These are phyloP conservation scores for Vachellia collinsii DNA, from an alignment of 306 rosid genomes.

Conservation along the genomic window DNA sequence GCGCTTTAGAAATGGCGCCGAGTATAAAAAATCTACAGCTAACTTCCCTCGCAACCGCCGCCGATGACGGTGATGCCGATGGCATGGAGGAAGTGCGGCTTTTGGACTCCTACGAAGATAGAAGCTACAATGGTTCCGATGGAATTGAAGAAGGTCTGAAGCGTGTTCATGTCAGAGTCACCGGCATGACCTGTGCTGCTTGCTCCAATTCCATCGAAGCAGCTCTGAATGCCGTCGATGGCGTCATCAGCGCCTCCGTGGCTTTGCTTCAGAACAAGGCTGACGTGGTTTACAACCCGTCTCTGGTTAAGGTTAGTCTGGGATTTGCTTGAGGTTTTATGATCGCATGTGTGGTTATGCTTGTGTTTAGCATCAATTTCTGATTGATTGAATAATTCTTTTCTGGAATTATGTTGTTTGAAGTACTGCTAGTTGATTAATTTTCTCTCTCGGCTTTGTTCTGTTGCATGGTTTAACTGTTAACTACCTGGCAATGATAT, in stretches of 20 bases:
- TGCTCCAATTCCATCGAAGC: conserved; percentile 84
- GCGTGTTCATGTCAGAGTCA: conserved; percentile 67
- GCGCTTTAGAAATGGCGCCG: conserved; percentile 46
- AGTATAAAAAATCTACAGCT: conserved; percentile 40
- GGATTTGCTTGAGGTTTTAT: conserved; percentile 1
- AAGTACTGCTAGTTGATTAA: neutral
- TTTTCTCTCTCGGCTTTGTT: neutral
- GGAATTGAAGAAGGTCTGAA: conserved; percentile 42
- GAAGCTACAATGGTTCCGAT: conserved; percentile 24
- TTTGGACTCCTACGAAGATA: conserved; percentile 58
- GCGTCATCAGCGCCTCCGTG: conserved; percentile 72
- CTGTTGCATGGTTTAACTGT: conserved; percentile 3
- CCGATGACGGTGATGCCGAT: conserved; percentile 31
- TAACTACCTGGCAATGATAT: conserved; percentile 1
- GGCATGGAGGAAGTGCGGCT: conserved; percentile 78
- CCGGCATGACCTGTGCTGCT: conserved; percentile 95
- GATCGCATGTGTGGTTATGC: neutral
- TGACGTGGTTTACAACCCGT: conserved; percentile 67
- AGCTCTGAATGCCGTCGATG: conserved; percentile 63
- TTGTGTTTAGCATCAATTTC: neutral
- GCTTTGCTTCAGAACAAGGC: conserved; percentile 89
- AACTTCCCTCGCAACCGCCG: conserved; percentile 29
- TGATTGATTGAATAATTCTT: neutral
- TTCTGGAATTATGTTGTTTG: neutral
- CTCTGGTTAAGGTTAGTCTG: conserved; percentile 65